Evolutionary conservation across 2,329 filamentous ascomycete species (phyloP).

Genomic region (Neofusicoccum ribis): DNA sequence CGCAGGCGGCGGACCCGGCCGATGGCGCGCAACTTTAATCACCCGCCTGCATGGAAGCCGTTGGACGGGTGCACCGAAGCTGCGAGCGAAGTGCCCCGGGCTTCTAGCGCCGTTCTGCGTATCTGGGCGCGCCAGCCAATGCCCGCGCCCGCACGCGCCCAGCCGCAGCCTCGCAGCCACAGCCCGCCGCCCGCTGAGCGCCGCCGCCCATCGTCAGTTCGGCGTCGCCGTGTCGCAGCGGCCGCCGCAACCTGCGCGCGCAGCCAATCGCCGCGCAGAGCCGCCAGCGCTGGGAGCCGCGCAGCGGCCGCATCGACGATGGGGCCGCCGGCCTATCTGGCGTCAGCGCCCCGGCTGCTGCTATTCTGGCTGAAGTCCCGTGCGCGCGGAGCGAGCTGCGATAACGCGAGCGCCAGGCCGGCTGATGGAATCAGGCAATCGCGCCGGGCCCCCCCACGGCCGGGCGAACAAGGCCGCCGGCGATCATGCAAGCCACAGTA

Average conservation of each 20-base stretch:
- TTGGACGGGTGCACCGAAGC: slow-evolving; percentile 14
- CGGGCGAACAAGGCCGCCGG: neutral
- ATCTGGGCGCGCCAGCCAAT: neutral
- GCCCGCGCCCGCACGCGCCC: neutral
- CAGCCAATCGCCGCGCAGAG: too few species aligned
- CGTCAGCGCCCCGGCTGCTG: neutral
- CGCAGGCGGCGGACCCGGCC: slow-evolving; percentile 11
- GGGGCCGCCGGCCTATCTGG: neutral
- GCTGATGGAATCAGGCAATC: slow-evolving; percentile 13
- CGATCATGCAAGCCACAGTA: slow-evolving; percentile 19
- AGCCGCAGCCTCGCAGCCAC: slow-evolving; percentile 1
- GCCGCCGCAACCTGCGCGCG: too few species aligned
- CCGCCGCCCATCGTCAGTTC: neutral
- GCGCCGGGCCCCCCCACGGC: slow-evolving; percentile 7
- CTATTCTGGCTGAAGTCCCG: slow-evolving; percentile 14
- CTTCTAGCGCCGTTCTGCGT: slow-evolving; percentile 13
- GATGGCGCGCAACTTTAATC: slow-evolving; percentile 14
- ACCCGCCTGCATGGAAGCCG: slow-evolving; percentile 17
- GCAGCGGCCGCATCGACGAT: neutral
- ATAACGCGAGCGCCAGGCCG: slow-evolving; percentile 13
- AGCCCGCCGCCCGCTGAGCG: neutral
- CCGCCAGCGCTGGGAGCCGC: too few species aligned
- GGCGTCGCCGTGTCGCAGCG: slow-evolving; percentile 5
- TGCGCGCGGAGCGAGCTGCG: neutral
- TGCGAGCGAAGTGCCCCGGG: slow-evolving; percentile 14